A percentile compares a stretch with the other conserved stretches of the same genome.
Evolutionary conservation across 2,329 filamentous ascomycete species (phyloP).

Genomic region (Trichoderma afroharzianum): DNA sequence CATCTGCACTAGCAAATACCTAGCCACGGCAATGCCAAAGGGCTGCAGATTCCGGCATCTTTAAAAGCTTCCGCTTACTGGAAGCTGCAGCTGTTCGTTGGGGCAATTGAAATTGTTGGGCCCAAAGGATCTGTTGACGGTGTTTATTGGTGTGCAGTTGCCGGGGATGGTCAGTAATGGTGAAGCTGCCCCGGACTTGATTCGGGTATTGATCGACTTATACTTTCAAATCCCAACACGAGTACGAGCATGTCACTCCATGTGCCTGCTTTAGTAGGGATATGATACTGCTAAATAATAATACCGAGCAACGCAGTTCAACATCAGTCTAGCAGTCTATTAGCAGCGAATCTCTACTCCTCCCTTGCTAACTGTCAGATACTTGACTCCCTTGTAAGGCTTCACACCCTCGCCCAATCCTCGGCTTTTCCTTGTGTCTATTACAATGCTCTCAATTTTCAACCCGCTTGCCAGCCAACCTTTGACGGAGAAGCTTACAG

Average conservation of each 20-base stretch:
- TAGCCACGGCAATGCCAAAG: neutral
- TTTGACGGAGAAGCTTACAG: conserved; percentile 68
- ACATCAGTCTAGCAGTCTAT: conserved; percentile 6
- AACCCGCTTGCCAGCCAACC: conserved; percentile 66
- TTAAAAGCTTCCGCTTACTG: neutral
- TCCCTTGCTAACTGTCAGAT: conserved; percentile 71
- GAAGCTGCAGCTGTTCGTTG: neutral
- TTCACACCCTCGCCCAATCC: conserved; percentile 84
- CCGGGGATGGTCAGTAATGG: neutral
- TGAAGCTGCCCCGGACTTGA: neutral
- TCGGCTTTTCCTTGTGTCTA: conserved; percentile 75
- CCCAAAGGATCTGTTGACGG: neutral
- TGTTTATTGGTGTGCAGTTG: neutral
- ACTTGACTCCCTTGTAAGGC: conserved; percentile 98
- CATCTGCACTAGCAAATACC: neutral
- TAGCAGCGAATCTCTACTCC: conserved; percentile 62
- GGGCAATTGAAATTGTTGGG: neutral
- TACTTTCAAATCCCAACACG: neutral
- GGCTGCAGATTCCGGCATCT: neutral
- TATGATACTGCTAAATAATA: neutral
- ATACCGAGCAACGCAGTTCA: neutral
- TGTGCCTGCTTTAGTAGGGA: neutral
- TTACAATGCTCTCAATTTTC: conserved; percentile 63
- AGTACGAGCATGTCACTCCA: neutral
- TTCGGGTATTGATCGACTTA: neutral